phyloP scores from a whole-genome alignment of 2,329 filamentous ascomycete genomes.

The Zarea fungicola region DNA sequence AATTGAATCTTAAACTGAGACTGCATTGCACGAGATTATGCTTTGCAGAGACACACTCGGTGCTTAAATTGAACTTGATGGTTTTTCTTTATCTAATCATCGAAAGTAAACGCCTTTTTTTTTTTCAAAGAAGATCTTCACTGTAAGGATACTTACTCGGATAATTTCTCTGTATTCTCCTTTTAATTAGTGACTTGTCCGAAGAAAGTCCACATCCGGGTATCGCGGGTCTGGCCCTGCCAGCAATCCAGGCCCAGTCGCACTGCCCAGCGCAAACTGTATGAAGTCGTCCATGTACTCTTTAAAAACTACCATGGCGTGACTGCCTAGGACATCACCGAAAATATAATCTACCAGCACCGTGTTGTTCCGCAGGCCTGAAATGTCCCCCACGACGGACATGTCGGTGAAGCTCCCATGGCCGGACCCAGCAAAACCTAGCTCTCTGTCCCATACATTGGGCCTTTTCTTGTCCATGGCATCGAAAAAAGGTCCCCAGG shows the following conservation, averaged over 20 bases:
- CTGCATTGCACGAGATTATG: too few species aligned
- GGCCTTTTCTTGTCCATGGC: conserved; percentile 17
- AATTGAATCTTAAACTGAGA: too few species aligned
- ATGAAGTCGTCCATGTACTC: conserved; percentile 27
- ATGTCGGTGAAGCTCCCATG: conserved; percentile 29
- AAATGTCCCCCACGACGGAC: conserved; percentile 21
- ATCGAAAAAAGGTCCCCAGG: conserved; percentile 24
- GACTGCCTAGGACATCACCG: conserved; percentile 23
- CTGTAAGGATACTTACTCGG: too few species aligned
- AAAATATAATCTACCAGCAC: conserved; percentile 19
- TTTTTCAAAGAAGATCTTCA: too few species aligned
- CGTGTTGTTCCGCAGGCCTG: conserved; percentile 17
- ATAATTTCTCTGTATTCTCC: too few species aligned
- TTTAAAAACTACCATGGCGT: conserved; percentile 24
- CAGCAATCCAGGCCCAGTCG: conserved; percentile 17
- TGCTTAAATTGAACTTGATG: too few species aligned
- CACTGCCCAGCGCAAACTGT: conserved; percentile 20
- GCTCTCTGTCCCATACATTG: conserved; percentile 25
- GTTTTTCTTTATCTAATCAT: too few species aligned
- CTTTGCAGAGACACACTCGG: too few species aligned
- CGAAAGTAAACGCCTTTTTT: too few species aligned
- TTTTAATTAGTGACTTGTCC: not conserved
- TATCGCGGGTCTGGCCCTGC: conserved; percentile 4
- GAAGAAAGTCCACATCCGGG: conserved; percentile 11
- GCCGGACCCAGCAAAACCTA: conserved; percentile 22